Base-by-base conservation (phyloP, 495 filamentous ascomycete species). In the Penicillium subrubescens region DNA sequence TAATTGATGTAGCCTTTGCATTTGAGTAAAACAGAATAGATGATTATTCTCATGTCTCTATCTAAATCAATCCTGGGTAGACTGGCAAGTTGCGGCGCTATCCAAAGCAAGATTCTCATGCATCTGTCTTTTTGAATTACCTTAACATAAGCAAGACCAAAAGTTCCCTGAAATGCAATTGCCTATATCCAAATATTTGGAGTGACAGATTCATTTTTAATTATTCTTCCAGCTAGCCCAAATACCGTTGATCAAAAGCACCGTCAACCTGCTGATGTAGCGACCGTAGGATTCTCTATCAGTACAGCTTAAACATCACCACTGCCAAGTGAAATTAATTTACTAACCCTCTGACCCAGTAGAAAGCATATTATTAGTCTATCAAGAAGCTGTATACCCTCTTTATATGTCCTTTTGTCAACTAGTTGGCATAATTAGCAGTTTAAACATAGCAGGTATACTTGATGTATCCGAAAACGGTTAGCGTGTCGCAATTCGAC, bases 401-500 rank as follows among this genome's bases (percentile, higher is more conserved):
- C n/a, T 44, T 44, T 7, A 21, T 8, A 14, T 31, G 4, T 0
- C 50, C 50, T 12, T 17, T 31, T 6, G 15, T 31, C 29, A 31
- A 29, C 7, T 19, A 5, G 5, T 10, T 1, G n/a, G 8, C 43
- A 44, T 15, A 8, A 44, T n/a, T 3, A 2, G n/a, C 8, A 15
- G n/a, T 29, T 12, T 53, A 14, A 25, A 39, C 4, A 25, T 11
- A 17, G 10, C 3, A n/a, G 23, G 5, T 61, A 54, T 44, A 61
- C 14, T 61, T 39, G 41, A 5, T 5, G 4, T 44, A 25, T 35
- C 62, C 62, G 31, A 59, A 60, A 48, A 17, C n/a, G 62, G 46
- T 65, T 65, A 65, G 62, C 62, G 62, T 65, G 57, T 65, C 62
- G 57, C 62, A 60, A 59, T 55, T 52, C 48, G 17, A 57, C 21